Base-by-base conservation (phyloP, 441 rosid genomes). In the Euphorbia corollata region DNA sequence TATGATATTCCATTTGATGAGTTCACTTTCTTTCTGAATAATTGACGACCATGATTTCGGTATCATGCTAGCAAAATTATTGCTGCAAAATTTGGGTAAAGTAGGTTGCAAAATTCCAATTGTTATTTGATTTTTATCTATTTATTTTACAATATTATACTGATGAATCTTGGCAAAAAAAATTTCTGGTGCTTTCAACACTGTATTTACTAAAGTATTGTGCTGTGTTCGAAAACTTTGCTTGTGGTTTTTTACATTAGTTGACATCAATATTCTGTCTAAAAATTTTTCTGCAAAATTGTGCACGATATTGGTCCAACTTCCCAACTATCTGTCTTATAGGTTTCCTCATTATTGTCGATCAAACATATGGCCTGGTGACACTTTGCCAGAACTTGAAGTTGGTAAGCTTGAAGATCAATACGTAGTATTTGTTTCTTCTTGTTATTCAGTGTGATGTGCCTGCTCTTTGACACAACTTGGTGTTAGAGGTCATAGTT, bases 301-400 rank as follows among this genome's bases (percentile, higher is more conserved):
- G 8, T 53, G 9, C 18, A 13, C 7, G 13, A 64, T 18, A 27
- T 34, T 10, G n/a, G n/a, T 38, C 0, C 38, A 50, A 47, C 68
- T 64, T 55, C 10, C n/a, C 30, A 38, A 15, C 74, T 34, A 10
- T 74, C 68, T 53, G 24, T 77, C 77, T 78, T 78, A 68, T 79
- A 93, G 99, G 82, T 91, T 87, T 83, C 96, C 93, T 60, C 87
- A 86, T 47, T 89, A 89, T 71, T 93, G 99, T 69, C 87, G 97
- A 72, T 84, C 92, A 71, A 93, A 93, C 76, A 86, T 90, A 79
- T 93, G 99, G 97, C 99, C 99, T 60, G 38, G 20, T 20, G 65
- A 53, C 68, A 86, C 85, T 57, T 73, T 93, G 67, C 95, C 97
- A 54, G 95, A 93, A 78, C 86, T 93, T 63, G 92, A 93, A 87